Evolutionary conservation across 163 green algal genomes (phyloP), one percentile per base, ranked within the genome.

Genomic region (Scenedesmus sp.): DNA sequence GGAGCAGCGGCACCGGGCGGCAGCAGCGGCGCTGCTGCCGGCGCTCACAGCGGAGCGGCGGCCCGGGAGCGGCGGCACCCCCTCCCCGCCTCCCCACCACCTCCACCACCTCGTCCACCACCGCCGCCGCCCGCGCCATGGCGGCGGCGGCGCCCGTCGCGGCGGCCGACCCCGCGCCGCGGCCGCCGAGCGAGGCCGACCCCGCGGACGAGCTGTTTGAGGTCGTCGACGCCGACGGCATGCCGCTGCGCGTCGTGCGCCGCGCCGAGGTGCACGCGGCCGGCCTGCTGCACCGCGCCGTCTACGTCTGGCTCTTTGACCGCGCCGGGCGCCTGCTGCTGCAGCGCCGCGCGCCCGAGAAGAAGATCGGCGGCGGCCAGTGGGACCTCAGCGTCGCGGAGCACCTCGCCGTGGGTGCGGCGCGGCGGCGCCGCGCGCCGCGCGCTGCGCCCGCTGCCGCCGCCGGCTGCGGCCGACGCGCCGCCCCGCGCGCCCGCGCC

Each of bases 321-420:
- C 24, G 29, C 1, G 9, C 51, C 2, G 85, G 87, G 2, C 47
- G 75, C 57, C 67, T 95, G n/a, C 81, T 95, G 11, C 63, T 95
- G 0, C 90, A 95, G 72, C 77, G 78, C 2, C 84, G 90, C 3
- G 86, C 76, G 29, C 39, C 48, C 0, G 53, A 62, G 18, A 95
- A 95, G 66, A 89, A 90, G 48, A 92, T 95, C 18, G 87, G 87
- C 2, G 82, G 88, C 1, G 50, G 64, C 13, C 85, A 91, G 74
- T 93, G 89, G 90, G 91, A 95, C 70, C 70, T 95, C 5, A 91
- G 83, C 44, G 74, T 89, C 4, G 91, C 91, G 10, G 91, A 95
- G 82, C 91, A 95, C 77, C 69, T 95, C n/a, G 73, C 86, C 36
- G 80, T 84, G 28, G 75, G 75, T 80, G 31, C 11, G 70, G n/a